Base-by-base conservation (phyloP, 441 rosid species). In the Gossypium davidsonii region DNA sequence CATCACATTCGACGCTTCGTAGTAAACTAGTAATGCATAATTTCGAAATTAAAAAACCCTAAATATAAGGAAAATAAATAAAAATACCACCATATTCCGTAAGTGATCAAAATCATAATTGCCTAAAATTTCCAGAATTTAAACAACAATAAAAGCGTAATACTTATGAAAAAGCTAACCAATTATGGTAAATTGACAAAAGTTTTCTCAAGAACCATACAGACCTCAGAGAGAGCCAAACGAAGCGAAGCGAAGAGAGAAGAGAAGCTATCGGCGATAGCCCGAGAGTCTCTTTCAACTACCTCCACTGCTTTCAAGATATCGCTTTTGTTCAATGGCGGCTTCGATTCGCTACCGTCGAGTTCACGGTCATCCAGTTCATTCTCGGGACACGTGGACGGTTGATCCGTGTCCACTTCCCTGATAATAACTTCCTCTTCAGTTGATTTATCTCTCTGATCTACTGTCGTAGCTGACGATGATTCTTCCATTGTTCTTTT, bases 221-320 rank as follows among this genome's bases (percentile, higher is more conserved):
- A 68, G 60, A 93, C 98, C 94, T 91, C 94, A 1, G 93, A 85
- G 68, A 93, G 90, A 77, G 91, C 90, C 5, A 86, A 67, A 57
- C 94, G 91, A 52, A 94, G 96, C 0, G 97, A 91, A 49, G 85
- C 81, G 71, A 91, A 92, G 53, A 92, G 93, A 73, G 88, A 81
- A 26, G 91, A 80, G 83, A 90, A 92, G 81, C 98, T 92, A 73
- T 87, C 86, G 17, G 99, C 91, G 62, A 92, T 86, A 48, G 97
- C 94, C 6, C 78, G 55, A 14, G 99, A 89, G 76, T 91, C 98
- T 73, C 87, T 88, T 87, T 94, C 94, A 4, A 87, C 89, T 25
- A 85, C 83, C 42, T 89, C 87, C 55, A 89, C 75, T 2, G 88
- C 88, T 76, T 72, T 83, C 65, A 85, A 69, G 69, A 87, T 81